phyloP scores from a whole-genome alignment of 345 rosid species.

The Murraya paniculata region DNA sequence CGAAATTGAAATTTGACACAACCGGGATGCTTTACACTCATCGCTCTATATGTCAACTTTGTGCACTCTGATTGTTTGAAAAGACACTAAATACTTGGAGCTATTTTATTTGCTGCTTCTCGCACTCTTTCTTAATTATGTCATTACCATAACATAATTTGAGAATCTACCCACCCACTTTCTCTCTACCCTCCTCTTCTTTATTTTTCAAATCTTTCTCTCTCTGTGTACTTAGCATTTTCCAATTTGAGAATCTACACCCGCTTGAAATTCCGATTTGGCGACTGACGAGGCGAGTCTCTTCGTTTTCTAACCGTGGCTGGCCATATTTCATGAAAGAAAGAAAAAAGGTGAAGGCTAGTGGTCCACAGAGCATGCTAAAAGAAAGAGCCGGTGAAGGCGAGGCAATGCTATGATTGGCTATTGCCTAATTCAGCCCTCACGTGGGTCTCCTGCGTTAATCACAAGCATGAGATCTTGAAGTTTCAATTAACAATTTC shows the following conservation, averaged over 20 bases:
- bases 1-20: neutral
- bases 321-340: neutral
- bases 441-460: constrained; percentile 17
- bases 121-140: neutral
- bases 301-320: no score
- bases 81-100: neutral
- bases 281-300: no score
- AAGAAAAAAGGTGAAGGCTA: neutral
- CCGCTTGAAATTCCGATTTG: no score
- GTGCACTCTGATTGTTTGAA: neutral
- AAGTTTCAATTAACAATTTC: neutral
- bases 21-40: neutral
- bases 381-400: neutral
- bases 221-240: no score
- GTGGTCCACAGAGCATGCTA: neutral
- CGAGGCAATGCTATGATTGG: neutral
- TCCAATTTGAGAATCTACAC: no score
- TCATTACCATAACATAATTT: no score
- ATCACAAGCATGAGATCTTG: constrained; percentile 10
- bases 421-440: neutral
- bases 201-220: no score
- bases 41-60: neutral
- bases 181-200: no score
- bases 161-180: no score
- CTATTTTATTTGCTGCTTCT: neutral